Evolutionary conservation across 1,284 basidiomycete genomes (phyloP).

Genomic region (Naganishia sp.): DNA sequence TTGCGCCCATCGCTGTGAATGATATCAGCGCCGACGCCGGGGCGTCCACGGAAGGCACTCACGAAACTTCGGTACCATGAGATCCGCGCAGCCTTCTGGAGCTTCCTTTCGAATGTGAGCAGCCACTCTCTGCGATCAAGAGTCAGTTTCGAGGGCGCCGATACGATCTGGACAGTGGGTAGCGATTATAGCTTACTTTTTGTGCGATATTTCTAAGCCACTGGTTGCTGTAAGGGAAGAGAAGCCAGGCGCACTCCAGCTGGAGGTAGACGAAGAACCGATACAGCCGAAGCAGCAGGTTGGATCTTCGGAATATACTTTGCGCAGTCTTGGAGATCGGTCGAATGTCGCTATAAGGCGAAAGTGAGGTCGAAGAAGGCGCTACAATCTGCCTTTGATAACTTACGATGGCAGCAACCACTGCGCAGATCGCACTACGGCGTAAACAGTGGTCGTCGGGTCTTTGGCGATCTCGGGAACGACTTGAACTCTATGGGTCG

Average conservation of each 20-base stretch:
- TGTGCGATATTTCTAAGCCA: constrained; percentile 31
- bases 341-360: neutral
- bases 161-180: neutral
- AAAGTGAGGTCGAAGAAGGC: neutral
- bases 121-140: constrained; percentile 3
- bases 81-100: constrained; percentile 33
- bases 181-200: constrained; percentile 19
- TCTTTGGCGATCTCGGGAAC: constrained; percentile 37
- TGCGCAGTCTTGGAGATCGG: constrained; percentile 15
- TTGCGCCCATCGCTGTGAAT: constrained; percentile 38
- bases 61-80: constrained; percentile 38
- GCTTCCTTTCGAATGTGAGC: constrained; percentile 33
- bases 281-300: constrained; percentile 12
- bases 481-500: constrained; percentile 33
- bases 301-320: constrained; percentile 18
- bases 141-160: neutral
- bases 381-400: no score
- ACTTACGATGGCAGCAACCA: constrained; percentile 37
- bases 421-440: constrained; percentile 36
- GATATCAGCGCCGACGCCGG: no score
- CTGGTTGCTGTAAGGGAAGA: constrained; percentile 23
- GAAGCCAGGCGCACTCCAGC: constrained; percentile 23
- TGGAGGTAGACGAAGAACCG: constrained; percentile 28
- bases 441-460: constrained; percentile 36
- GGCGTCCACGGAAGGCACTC: constrained; percentile 12